These are phyloP conservation scores for Podochytrium sp. DNA, from an alignment of 192 early-diverging fungal species.

Conservation along the genomic window DNA sequence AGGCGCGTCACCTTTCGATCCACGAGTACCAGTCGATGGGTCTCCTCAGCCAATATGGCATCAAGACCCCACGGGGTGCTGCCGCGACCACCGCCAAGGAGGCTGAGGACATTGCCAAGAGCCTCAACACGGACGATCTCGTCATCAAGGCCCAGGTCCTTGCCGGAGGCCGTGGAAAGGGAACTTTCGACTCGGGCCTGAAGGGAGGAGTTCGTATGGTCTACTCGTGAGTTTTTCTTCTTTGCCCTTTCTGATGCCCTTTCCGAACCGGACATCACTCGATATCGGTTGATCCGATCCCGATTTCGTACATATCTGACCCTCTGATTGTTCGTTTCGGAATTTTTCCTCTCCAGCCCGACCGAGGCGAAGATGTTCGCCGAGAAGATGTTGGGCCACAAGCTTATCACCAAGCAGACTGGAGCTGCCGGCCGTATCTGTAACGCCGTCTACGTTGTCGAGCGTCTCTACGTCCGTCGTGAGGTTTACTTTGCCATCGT, in stretches of 20 bases:
- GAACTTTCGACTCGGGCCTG: conserved; percentile 91
- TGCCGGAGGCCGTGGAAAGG: conserved; percentile 98
- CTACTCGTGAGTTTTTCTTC: conserved; percentile 74
- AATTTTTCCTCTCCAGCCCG: conserved; percentile 63
- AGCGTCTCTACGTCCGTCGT: conserved; percentile 94
- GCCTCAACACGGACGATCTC: conserved; percentile 68
- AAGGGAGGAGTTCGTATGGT: conserved; percentile 95
- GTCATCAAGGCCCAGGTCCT: conserved; percentile 85
- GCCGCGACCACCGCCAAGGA: conserved; percentile 89
- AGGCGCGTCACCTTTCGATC: conserved; percentile 78
- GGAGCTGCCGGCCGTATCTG: conserved; percentile 92
- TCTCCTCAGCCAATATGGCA: conserved; percentile 86
- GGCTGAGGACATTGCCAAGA: conserved; percentile 83
- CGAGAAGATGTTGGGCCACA: conserved; percentile 95
- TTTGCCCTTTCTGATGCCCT: not conserved
- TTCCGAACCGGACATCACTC: not conserved
- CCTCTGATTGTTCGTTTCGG: not conserved
- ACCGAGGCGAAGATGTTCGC: conserved; percentile 86
- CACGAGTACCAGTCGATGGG: conserved; percentile 98
- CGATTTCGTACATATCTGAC: too few species aligned
- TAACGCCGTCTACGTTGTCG: conserved; percentile 92
- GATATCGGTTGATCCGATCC: not conserved
- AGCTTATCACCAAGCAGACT: conserved; percentile 98
- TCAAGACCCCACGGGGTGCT: conserved; percentile 85
- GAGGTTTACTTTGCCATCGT: conserved; percentile 99